Evolutionary conservation across 176 grass and related monocot genomes (phyloP).

Genomic region (Oryza australiensis): DNA sequence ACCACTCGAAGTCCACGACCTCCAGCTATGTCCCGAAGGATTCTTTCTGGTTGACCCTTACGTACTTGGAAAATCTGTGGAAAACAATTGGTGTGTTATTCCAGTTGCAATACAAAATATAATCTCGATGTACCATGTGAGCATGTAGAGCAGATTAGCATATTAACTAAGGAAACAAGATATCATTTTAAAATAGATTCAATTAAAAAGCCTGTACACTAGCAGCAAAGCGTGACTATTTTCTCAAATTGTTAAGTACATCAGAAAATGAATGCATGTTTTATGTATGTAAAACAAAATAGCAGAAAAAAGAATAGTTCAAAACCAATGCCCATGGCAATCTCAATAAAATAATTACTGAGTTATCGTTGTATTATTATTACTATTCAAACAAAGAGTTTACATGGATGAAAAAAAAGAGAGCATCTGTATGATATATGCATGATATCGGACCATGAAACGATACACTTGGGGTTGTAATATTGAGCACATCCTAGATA

Average conservation of each 20-base stretch:
- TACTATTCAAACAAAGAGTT: background rate
- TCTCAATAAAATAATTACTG: background rate
- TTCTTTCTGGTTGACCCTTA: constrained; percentile 70
- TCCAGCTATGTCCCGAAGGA: constrained; percentile 78
- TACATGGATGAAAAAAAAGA: background rate
- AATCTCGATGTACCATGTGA: constrained; percentile 25
- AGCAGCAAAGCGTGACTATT: background rate
- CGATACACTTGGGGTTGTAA: background rate
- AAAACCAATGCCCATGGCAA: background rate
- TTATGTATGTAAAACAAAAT: background rate
- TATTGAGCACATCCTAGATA: background rate
- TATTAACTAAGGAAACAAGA: constrained; percentile 27
- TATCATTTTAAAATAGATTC: background rate
- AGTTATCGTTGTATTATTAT: background rate
- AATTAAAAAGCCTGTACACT: constrained; percentile 11
- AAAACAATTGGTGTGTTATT: constrained; percentile 25
- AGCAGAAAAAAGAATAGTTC: background rate
- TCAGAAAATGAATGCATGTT: background rate
- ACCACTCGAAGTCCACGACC: constrained; percentile 49
- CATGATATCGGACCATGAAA: background rate
- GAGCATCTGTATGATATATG: background rate
- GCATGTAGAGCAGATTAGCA: constrained; percentile 10
- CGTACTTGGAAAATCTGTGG: constrained; percentile 71
- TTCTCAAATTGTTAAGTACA: background rate
- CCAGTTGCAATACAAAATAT: constrained; percentile 3